Percentiles rank a stretch among this genome's conserved stretches.
These are phyloP conservation scores for Fusarium coicis DNA, from an alignment of 2,329 filamentous ascomycete genomes.

Conservation along the genomic window DNA sequence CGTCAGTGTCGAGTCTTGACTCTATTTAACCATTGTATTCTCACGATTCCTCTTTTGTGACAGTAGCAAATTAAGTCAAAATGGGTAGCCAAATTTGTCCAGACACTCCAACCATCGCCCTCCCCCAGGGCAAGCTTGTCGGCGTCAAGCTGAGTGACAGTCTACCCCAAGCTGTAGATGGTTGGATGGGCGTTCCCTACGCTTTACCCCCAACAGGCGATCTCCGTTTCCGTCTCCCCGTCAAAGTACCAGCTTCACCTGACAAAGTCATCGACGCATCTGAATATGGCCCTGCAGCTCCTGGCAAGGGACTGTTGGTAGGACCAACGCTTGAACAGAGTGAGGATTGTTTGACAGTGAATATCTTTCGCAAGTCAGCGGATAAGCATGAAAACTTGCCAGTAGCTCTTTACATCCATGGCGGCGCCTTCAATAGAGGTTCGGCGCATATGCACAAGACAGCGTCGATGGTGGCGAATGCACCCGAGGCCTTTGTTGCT, in stretches of 20 bases:
- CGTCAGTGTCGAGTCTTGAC: background rate
- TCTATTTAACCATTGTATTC: background rate
- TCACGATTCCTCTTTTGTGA: background rate
- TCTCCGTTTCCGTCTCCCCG: conserved; percentile 56
- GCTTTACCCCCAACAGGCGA: conserved; percentile 58
- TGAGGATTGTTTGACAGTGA: conserved; percentile 66
- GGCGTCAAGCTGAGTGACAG: conserved; percentile 30
- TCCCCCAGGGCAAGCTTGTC: conserved; percentile 38
- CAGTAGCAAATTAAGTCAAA: background rate
- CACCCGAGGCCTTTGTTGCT: conserved; percentile 59
- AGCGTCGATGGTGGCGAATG: conserved; percentile 68
- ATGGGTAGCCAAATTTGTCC: conserved; percentile 27
- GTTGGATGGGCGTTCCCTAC: conserved; percentile 62
- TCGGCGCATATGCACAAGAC: conserved; percentile 67
- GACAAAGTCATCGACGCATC: conserved; percentile 48
- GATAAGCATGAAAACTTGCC: conserved; percentile 46
- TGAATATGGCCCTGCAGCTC: conserved; percentile 50
- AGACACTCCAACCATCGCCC: conserved; percentile 20
- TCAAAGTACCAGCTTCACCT: conserved; percentile 40
- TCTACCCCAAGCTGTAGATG: conserved; percentile 47
- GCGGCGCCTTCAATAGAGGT: conserved; percentile 57
- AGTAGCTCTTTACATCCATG: conserved; percentile 69
- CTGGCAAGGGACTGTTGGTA: conserved; percentile 38
- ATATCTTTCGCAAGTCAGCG: conserved; percentile 58
- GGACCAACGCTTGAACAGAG: conserved; percentile 46